Evolutionary conservation across 495 filamentous ascomycete genomes (phyloP).

Genomic region (Talaromyces adpressus): DNA sequence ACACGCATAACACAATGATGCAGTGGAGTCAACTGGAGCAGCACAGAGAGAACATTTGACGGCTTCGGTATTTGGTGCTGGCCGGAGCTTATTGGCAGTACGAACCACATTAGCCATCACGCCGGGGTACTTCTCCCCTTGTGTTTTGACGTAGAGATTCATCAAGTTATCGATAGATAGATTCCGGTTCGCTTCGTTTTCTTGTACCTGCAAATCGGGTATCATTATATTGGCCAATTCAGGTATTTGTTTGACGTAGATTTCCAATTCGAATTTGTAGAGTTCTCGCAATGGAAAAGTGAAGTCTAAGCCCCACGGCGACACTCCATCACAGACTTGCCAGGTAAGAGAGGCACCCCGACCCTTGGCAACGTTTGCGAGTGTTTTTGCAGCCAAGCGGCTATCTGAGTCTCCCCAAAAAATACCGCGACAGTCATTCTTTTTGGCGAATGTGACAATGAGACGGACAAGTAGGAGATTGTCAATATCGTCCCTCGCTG

Average conservation of each 20-base stretch:
- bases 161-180: constrained; percentile 89
- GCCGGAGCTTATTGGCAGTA: constrained; percentile 69
- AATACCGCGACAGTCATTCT: constrained; percentile 55
- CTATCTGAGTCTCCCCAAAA: constrained; percentile 85
- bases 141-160: constrained; percentile 76
- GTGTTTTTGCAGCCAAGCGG: constrained; percentile 74
- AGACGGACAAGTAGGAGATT: constrained; percentile 62
- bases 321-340: constrained; percentile 68
- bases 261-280: constrained; percentile 67
- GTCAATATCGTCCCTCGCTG: constrained; percentile 68
- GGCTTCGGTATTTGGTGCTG: not conserved
- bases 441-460: constrained; percentile 55
- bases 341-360: constrained; percentile 76
- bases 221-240: constrained; percentile 46
- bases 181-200: constrained; percentile 49
- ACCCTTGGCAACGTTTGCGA: constrained; percentile 85
- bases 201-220: constrained; percentile 26
- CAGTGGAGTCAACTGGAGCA: constrained; percentile 29
- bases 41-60: constrained; percentile 23
- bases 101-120: constrained; percentile 92
- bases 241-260: constrained; percentile 50
- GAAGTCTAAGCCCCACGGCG: constrained; percentile 50
- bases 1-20: constrained; percentile 52
- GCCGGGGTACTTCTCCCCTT: constrained; percentile 81
- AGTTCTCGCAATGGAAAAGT: constrained; percentile 76